Evolutionary conservation across 345 rosid genomes (phyloP).

Genomic region (Jatropha curcas): DNA sequence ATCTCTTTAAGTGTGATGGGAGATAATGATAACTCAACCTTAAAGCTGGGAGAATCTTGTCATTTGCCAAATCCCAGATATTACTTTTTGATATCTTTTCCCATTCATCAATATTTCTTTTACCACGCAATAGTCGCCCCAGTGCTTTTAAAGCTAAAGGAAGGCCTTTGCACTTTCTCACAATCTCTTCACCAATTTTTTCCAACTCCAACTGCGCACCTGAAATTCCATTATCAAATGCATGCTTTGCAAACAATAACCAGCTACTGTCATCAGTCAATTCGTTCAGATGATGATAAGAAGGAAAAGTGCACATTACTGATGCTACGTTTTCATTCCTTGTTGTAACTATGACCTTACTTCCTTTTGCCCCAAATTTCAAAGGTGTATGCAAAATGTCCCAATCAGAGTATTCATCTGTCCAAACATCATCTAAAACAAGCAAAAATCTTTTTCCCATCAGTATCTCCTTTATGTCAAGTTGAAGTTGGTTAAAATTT

Average conservation of each 20-base stretch:
- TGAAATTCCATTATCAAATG: neutral
- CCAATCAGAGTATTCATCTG: neutral
- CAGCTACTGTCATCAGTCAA: conserved; percentile 1
- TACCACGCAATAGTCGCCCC: neutral
- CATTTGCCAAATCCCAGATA: conserved; percentile 1
- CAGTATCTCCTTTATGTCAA: neutral
- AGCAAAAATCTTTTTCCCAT: conserved; percentile 2
- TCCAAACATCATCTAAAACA: conserved; percentile 17
- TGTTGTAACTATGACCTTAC: conserved; percentile 5
- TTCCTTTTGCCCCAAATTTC: neutral
- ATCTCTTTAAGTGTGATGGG: neutral
- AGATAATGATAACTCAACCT: conserved; percentile 12
- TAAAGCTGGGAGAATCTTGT: conserved; percentile 10
- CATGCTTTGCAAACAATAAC: conserved; percentile 6
- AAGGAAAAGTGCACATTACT: neutral
- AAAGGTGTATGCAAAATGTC: neutral
- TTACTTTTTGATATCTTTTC: neutral
- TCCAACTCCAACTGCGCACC: neutral
- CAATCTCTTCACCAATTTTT: neutral
- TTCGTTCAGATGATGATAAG: neutral
- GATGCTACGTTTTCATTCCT: neutral
- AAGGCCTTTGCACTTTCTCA: conserved; percentile 15
- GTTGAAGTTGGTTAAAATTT: conserved; percentile 10
- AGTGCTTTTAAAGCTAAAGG: conserved; percentile 11
- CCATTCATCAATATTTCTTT: neutral